Base-by-base conservation (phyloP, 2,329 filamentous ascomycete species). In the Hymenoscyphus occultus region DNA sequence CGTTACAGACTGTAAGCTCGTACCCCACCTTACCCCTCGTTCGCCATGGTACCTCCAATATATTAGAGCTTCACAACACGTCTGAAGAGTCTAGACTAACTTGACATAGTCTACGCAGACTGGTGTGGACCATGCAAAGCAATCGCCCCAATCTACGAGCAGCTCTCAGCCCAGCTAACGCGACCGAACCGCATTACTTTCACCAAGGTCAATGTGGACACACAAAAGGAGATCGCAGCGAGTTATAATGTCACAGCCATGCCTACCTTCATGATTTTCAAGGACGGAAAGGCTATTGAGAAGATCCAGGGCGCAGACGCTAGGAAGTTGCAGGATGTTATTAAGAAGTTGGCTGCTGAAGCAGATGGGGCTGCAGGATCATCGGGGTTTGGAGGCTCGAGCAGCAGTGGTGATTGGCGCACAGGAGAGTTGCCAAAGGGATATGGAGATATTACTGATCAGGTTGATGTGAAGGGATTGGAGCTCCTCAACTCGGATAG, bases 211-310 rank as follows among this genome's bases (percentile, higher is more conserved):
- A 89, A 98, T 81, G 90, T 87, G 67, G 92, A 97, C 71, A 78
- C 83, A 60, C 90, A 95, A 76, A 82, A 86, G 73, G 87, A 91
- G 45, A 86, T 98, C 68, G 86, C 91, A 16, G 76, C 84, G 66
- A 86, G 87, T 70, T 95, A 96, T 79, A 81, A 82, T 69, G 83
- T 98, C 74, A 88, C 86, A 22, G 85, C 86, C 32, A 84, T 94
- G 75, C 95, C 95, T 9, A 96, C 93, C n/a, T 97, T 98, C 77
- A 85, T 98, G 74, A 84, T 97, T 73, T 96, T 92, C 81, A 89
- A 90, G 72, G 84, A 90, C 74, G 89, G 88, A 71, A 82, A 86
- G 68, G 80, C 87, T 64, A 83, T 86, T 58, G 84, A 90, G 61
- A 89, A 86, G 72, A 85, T 95, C 66, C 83, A 86, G 75, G 93